Percentiles rank a stretch among this genome's conserved stretches.
Evolutionary conservation across 176 grass and related monocot genomes (phyloP).

Genomic region (Aegilops tauschii): DNA sequence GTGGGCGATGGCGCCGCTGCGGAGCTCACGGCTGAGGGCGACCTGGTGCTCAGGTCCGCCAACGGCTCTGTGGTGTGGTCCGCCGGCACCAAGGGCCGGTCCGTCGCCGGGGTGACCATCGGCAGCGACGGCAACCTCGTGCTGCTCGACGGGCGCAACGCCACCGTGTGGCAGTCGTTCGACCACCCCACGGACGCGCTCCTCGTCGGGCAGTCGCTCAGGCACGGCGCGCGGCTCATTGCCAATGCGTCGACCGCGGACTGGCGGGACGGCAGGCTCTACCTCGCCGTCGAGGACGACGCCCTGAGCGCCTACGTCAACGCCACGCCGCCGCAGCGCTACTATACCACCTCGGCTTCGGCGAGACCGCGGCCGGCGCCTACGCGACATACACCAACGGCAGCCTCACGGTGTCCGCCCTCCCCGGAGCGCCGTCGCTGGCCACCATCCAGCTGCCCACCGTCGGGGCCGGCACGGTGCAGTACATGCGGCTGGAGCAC

Average conservation of each 20-base stretch:
- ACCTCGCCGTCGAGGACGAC: constrained; percentile 26
- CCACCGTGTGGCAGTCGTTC: constrained; percentile 43
- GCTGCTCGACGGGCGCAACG: constrained; percentile 17
- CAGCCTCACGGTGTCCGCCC: constrained; percentile 2
- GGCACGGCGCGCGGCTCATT: background rate
- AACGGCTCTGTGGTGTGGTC: constrained; percentile 23
- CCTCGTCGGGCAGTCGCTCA: constrained; percentile 33
- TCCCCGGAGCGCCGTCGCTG: background rate
- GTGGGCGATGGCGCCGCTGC: constrained; percentile 22
- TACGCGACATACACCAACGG: constrained; percentile 35
- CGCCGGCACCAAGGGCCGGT: background rate
- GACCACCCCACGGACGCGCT: constrained; percentile 50
- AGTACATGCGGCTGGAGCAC: constrained; percentile 50
- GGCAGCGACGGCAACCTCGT: constrained; percentile 38
- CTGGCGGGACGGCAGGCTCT: constrained; percentile 26
- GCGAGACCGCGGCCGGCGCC: background rate
- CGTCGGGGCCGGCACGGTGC: constrained; percentile 1
- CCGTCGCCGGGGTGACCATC: constrained; percentile 20
- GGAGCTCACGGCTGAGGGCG: constrained; percentile 13
- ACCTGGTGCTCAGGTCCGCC: constrained; percentile 14
- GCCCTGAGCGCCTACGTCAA: constrained; percentile 22
- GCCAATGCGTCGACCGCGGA: constrained; percentile 3
- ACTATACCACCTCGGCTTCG: constrained; percentile 26
- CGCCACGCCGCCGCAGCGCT: constrained; percentile 30
- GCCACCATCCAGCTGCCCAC: constrained; percentile 14